A percentile compares a stretch with the other conserved stretches of the same genome.
phyloP scores from a whole-genome alignment of 2,329 filamentous ascomycete species.

The Xylaria sp. region DNA sequence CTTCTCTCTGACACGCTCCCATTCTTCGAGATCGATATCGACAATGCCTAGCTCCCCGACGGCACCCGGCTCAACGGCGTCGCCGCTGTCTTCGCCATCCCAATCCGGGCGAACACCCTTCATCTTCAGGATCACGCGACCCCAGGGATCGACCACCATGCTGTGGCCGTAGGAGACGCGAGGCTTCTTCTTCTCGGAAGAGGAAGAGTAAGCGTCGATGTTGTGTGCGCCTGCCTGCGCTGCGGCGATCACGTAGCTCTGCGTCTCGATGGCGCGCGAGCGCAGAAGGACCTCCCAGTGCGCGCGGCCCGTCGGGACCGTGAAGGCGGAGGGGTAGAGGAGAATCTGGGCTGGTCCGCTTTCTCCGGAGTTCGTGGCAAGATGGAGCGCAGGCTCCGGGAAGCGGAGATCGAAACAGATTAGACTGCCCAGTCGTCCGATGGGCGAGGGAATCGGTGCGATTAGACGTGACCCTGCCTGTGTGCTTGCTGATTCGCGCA shows the following conservation, averaged over 20 bases:
- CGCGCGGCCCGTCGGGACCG: slow-evolving; percentile 81
- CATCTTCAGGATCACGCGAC: slow-evolving; percentile 74
- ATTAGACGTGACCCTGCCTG: slow-evolving; percentile 73
- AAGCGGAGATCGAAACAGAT: slow-evolving; percentile 95
- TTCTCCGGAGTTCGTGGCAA: slow-evolving; percentile 56
- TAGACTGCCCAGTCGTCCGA: slow-evolving; percentile 80
- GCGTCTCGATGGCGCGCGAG: slow-evolving; percentile 86
- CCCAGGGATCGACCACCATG: slow-evolving; percentile 89
- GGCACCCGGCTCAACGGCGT: slow-evolving; percentile 48
- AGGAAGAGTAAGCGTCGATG: slow-evolving; percentile 37
- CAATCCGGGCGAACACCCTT: slow-evolving; percentile 60
- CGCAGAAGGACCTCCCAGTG: slow-evolving; percentile 87
- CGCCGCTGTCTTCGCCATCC: slow-evolving; percentile 49
- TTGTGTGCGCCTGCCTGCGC: slow-evolving; percentile 81
- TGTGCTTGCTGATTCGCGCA: slow-evolving; percentile 67
- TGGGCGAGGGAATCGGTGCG: slow-evolving; percentile 74
- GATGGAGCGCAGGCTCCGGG: slow-evolving; percentile 75
- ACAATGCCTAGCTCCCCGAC: slow-evolving; percentile 64
- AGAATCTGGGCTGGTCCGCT: slow-evolving; percentile 72
- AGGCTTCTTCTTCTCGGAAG: slow-evolving; percentile 53
- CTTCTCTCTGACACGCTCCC: slow-evolving; percentile 60
- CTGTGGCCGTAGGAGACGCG: slow-evolving; percentile 86
- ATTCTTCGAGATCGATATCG: slow-evolving; percentile 61
- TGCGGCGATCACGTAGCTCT: slow-evolving; percentile 86
- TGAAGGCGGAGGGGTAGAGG: slow-evolving; percentile 91